phyloP scores from a whole-genome alignment of 2,329 filamentous ascomycete genomes.

The Fusarium coicis region DNA sequence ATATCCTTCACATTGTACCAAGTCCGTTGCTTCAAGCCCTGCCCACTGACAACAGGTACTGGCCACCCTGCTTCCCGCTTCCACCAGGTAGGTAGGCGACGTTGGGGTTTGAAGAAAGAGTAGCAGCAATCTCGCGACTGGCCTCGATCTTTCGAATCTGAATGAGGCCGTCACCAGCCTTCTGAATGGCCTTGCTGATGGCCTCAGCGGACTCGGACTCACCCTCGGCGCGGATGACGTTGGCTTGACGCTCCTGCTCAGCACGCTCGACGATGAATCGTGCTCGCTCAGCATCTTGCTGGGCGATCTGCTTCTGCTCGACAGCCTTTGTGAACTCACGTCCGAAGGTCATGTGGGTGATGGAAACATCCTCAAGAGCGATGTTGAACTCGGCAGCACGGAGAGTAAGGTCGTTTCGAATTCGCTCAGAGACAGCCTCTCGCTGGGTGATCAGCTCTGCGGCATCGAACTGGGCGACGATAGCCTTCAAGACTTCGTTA shows the following conservation, averaged over 20 bases:
- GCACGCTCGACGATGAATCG: slow-evolving; percentile 98
- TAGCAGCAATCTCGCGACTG: slow-evolving; percentile 93
- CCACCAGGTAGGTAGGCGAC: slow-evolving; percentile 91
- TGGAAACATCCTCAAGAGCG: slow-evolving; percentile 96
- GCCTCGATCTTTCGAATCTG: slow-evolving; percentile 98
- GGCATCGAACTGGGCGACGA: slow-evolving; percentile 98
- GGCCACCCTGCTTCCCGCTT: slow-evolving; percentile 72
- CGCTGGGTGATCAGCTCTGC: slow-evolving; percentile 98
- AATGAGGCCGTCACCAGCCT: slow-evolving; percentile 91
- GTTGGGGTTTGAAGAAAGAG: slow-evolving; percentile 89
- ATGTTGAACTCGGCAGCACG: slow-evolving; percentile 99
- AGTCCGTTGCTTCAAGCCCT: slow-evolving; percentile 46
- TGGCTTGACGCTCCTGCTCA: slow-evolving; percentile 98
- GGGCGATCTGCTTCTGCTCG: slow-evolving; percentile 99
- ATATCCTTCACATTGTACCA: slow-evolving; percentile 29
- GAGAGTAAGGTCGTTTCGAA: slow-evolving; percentile 90
- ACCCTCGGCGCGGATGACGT: slow-evolving; percentile 97
- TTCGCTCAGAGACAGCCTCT: slow-evolving; percentile 95
- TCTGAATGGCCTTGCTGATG: slow-evolving; percentile 92
- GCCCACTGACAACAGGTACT: slow-evolving; percentile 65
- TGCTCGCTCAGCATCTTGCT: slow-evolving; percentile 97
- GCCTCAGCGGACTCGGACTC: slow-evolving; percentile 97
- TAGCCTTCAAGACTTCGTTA: slow-evolving; percentile 98
- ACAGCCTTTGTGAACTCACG: slow-evolving; percentile 99
- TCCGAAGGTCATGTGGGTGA: slow-evolving; percentile 99